phyloP scores from a whole-genome alignment of 1,139 yeast genomes.

The Candida dubliniensis region DNA sequence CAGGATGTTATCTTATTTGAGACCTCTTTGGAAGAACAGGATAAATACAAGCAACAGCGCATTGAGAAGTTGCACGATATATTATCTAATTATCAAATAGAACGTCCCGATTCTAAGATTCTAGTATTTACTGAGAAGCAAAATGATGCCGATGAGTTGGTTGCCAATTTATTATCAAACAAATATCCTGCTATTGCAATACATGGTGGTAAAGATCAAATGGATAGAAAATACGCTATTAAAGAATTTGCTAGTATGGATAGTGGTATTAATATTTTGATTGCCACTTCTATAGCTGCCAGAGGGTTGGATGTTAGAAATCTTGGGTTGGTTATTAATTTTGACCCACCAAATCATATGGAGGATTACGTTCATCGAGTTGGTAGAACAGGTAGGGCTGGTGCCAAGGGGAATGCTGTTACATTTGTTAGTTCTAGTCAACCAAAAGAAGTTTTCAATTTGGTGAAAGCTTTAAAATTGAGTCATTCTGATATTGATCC shows the following conservation, averaged over 20 bases:
- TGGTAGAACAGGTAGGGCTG: slow-evolving; percentile 96
- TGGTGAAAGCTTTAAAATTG: slow-evolving; percentile 65
- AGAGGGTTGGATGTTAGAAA: slow-evolving; percentile 91
- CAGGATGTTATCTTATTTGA: slow-evolving; percentile 68
- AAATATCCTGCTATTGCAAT: slow-evolving; percentile 66
- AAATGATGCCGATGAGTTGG: slow-evolving; percentile 71
- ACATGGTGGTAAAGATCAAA: slow-evolving; percentile 93
- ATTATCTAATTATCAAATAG: slow-evolving; percentile 44
- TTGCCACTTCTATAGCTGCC: slow-evolving; percentile 94
- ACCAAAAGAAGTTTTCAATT: slow-evolving; percentile 67
- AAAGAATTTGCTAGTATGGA: slow-evolving; percentile 57
- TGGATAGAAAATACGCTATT: slow-evolving; percentile 77
- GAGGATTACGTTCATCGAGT: slow-evolving; percentile 97
- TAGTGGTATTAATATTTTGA: slow-evolving; percentile 61
- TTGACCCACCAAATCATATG: slow-evolving; percentile 87
- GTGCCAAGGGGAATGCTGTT: slow-evolving; percentile 71
- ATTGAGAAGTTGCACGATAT: slow-evolving; percentile 55
- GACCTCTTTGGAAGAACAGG: slow-evolving; percentile 31
- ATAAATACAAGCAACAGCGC: slow-evolving; percentile 34
- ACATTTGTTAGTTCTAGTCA: slow-evolving; percentile 70
- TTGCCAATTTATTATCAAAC: slow-evolving; percentile 53
- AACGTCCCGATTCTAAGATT: slow-evolving; percentile 41
- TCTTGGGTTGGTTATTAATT: slow-evolving; percentile 76
- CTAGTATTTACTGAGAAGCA: slow-evolving; percentile 88
- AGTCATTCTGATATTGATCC: slow-evolving; percentile 56